Evolutionary conservation across 768 basidiomycete genomes (phyloP), one percentile per base, ranked within the genome.

Genomic region (Termitomyces sp.): DNA sequence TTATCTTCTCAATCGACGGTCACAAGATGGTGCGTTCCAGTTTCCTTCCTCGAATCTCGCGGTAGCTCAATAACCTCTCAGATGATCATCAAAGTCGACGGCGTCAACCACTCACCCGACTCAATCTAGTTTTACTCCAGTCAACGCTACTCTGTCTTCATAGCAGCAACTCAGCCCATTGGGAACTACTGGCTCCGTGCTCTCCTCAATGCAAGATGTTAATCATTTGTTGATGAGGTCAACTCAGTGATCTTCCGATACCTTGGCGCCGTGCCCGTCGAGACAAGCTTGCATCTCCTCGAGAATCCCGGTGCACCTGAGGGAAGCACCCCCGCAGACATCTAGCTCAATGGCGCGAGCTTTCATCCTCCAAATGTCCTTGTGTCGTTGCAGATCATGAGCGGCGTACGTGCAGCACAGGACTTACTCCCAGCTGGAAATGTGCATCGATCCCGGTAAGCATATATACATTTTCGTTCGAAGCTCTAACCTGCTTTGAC

Each of bases 1-100:
- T 71, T 60, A 66, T 65, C 38, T 80, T 82, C 63, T 68, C 74
- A 2, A 74, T 81, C 32, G 77, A 80, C 59, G 70, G 71, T 20
- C 80, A 81, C 58, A 64, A 66, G 7, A 64, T 82, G 72, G 75
- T 45, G 16, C 5, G 46, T 18, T n/a, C 26, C 8, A 13, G 16
- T 1, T 5, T 20, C 2, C 4, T 3, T 7, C 0, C n/a, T 8
- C 38, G 0, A 18, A 36, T 26, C 26, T 8, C 8, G 28, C 10
- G n/a, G n/a, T n/a, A 24, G 18, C 4, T 26, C 16, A 13, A 53
- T n/a, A n/a, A 3, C 32, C 13, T 22, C 16, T 10, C 6, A 55
- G 54, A 55, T 33, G 1, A 55, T 55, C 1, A 55, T 55, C 32
- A 44, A 55, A 47, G 54, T 55, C 44, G 54, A 55, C n/a, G 44